Percentiles rank a stretch among this genome's conserved stretches.
These are phyloP conservation scores for Chlorella vulgaris DNA, from an alignment of 139 green algal genomes.

Conservation along the genomic window DNA sequence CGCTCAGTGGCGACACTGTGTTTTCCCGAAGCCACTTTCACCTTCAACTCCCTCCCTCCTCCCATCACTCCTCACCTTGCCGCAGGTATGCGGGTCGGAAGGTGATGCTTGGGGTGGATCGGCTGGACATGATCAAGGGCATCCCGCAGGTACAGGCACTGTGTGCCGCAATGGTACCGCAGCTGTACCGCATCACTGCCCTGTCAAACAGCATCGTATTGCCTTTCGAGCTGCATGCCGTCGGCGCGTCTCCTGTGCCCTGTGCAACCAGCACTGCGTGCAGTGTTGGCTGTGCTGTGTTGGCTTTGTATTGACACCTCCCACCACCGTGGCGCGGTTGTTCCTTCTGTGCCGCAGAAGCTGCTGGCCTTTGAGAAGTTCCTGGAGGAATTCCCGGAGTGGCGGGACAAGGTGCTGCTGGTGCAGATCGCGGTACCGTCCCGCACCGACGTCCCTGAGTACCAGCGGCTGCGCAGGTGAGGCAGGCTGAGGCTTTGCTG, in stretches of 20 bases:
- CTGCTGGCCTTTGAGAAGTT: constrained; percentile 99
- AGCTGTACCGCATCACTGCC: no score
- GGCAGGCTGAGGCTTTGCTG: not conserved
- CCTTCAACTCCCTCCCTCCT: no score
- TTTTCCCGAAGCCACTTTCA: no score
- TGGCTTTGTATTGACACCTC: no score
- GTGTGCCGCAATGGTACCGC: not conserved
- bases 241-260: no score
- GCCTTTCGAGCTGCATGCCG: no score
- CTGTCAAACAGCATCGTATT: no score
- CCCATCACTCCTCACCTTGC: not conserved
- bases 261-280: no score
- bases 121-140: constrained; percentile 99
- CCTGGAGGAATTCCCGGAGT: constrained; percentile 94
- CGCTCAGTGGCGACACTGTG: no score
- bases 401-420: constrained; percentile 93
- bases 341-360: constrained; percentile 80
- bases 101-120: constrained; percentile 98
- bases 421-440: constrained; percentile 99
- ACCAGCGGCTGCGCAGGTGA: constrained; percentile 81
- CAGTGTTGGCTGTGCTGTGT: no score
- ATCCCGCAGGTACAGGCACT: constrained; percentile 71
- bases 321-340: no score
- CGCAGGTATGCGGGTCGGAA: constrained; percentile 80
- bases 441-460: constrained; percentile 96